Conservation (phyloP, 768 basidiomycete genomes). For the Boletus sp. region DNA sequence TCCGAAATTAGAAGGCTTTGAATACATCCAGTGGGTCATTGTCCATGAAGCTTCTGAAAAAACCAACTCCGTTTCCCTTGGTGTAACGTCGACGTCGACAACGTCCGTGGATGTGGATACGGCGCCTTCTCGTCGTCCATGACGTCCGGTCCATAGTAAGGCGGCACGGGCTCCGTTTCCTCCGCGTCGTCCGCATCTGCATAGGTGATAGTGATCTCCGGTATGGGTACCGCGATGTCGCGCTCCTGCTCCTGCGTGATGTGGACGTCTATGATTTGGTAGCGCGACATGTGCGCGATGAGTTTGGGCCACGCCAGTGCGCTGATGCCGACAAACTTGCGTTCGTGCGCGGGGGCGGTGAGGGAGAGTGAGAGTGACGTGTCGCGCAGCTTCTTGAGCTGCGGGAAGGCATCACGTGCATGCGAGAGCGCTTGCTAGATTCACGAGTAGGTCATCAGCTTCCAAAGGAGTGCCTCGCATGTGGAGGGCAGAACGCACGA, state of each 20-base stretch:
- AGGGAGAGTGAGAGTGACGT: constrained; percentile 46
- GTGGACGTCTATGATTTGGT: constrained; percentile 48
- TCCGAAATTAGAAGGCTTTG: background rate
- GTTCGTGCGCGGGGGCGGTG: constrained; percentile 32
- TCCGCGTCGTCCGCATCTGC: constrained; percentile 16
- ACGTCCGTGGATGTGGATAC: background rate
- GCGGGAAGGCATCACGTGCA: constrained; percentile 49
- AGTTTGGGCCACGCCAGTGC: constrained; percentile 50
- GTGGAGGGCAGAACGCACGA: constrained; percentile 33
- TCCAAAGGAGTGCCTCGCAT: no score
- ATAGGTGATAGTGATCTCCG: constrained; percentile 30
- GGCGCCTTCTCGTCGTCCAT: constrained; percentile 18
- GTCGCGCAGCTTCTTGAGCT: constrained; percentile 37
- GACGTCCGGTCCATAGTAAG: constrained; percentile 27
- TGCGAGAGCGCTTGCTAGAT: constrained; percentile 48
- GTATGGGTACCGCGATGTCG: constrained; percentile 11
- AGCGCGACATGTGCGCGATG: constrained; percentile 39
- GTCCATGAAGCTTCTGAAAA: constrained; percentile 8
- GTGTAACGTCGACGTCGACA: background rate
- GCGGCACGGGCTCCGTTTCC: constrained; percentile 34
- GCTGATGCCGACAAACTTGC: constrained; percentile 47
- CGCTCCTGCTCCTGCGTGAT: constrained; percentile 14
- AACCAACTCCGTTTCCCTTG: constrained; percentile 14
- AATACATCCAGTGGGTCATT: background rate
- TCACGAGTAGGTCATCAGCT: background rate